These are phyloP conservation scores for Amanita pallidorosea DNA, from an alignment of 768 basidiomycete genomes.

Conservation along the genomic window DNA sequence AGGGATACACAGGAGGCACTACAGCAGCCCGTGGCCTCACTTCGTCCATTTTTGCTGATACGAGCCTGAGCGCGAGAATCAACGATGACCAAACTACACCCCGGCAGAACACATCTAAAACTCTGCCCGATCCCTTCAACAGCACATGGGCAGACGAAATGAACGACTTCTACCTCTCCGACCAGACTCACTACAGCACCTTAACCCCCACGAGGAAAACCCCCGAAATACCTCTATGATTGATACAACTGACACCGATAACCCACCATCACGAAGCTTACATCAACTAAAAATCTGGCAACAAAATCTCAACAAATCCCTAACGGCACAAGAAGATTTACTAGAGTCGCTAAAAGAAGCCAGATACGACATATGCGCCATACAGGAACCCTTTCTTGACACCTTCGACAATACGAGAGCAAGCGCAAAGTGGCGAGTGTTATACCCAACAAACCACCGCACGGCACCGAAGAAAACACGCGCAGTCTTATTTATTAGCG, in stretches of 20 bases:
- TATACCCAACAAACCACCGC: background rate
- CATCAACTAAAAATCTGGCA: background rate
- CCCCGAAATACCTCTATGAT: background rate
- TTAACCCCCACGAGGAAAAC: background rate
- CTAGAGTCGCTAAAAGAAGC: background rate
- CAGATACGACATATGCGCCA: background rate
- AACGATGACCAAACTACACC: too few relatives aligned
- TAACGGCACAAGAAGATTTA: background rate
- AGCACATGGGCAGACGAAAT: too few relatives aligned
- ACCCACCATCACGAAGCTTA: background rate
- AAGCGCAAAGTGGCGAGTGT: background rate
- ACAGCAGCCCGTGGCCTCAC: too few relatives aligned
- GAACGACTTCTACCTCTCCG: too few relatives aligned
- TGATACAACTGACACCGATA: background rate
- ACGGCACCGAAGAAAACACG: background rate
- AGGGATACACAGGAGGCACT: too few relatives aligned
- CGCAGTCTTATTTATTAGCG: background rate
- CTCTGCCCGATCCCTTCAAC: too few relatives aligned
- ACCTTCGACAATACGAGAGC: background rate
- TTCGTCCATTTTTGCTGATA: too few relatives aligned
- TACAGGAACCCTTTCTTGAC: background rate
- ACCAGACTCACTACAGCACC: too few relatives aligned
- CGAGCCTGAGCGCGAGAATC: too few relatives aligned
- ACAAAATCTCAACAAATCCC: background rate
- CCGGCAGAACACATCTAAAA: too few relatives aligned